Base-by-base conservation (phyloP, 169 alveolate genomes). In the Cyclospora cayetanensis region DNA sequence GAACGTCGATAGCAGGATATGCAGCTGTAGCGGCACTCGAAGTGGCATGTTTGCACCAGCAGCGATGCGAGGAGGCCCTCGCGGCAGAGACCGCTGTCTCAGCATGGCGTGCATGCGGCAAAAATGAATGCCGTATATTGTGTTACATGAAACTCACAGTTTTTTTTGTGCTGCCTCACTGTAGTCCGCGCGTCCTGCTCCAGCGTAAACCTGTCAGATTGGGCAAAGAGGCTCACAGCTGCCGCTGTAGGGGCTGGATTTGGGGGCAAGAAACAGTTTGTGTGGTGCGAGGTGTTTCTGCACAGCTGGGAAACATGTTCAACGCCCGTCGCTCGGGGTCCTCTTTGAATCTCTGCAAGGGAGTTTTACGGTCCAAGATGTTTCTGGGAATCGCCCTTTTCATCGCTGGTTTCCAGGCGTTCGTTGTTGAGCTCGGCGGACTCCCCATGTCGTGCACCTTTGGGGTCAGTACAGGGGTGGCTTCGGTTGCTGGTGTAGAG, bases 281-380 rank as follows among this genome's bases (percentile, higher is more conserved):
- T 55, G 29, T 29, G 18, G 29, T 9, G 79, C 96, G 41, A 96
- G 95, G 91, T 7, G 55, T 46, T 46, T 46, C 7, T 15, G 55
- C 22, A 15, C 55, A 46, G 55, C 55, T 46, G 55, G 55, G 55
- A 46, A 98, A 98, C 93, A 93, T 94, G 95, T 39, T 97, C 35
- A 98, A 98, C 88, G 95, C 97, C 15, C 93, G 99, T 85, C 96
- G 95, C 79, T 88, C 97, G 84, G 27, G 70, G 72, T 34, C 94
- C 92, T 97, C 96, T 60, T 43, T 94, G 50, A 96, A 96, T 88
- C 92, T 97, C 29, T 96, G 97, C 89, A 94, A 87, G 60, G 96
- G 97, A 41, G 86, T 98, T 35, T 34, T n/a, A 22, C 1, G 37
- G 43, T 84, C 68, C 42, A 66, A 37, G 39, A 42, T 70, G 87